Evolutionary conservation across 345 rosid genomes (phyloP).

Genomic region (Aquilaria yunnanensis): DNA sequence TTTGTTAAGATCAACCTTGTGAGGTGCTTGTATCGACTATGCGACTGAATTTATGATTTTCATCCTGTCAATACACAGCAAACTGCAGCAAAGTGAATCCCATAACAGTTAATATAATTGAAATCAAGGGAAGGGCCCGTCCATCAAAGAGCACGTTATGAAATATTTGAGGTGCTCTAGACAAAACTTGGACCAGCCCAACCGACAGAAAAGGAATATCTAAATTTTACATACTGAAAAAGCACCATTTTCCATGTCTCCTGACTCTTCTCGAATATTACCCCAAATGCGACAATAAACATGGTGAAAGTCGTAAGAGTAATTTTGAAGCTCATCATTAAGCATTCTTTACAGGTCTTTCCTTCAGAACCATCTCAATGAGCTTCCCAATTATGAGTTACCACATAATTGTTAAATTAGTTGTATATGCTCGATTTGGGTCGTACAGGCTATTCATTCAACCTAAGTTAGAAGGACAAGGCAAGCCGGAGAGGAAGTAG

Average conservation of each 20-base stretch:
- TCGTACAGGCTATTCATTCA: conserved; percentile 70
- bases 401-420: not conserved
- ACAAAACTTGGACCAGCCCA: no score
- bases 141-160: no score
- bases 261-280: no score
- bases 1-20: conserved; percentile 87
- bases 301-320: no score
- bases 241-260: not conserved
- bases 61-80: conserved; percentile 95
- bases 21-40: conserved; percentile 81
- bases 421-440: conserved; percentile 10
- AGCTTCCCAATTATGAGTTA: not conserved
- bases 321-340: no score
- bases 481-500: conserved; percentile 37
- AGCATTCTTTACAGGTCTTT: no score
- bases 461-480: conserved; percentile 45
- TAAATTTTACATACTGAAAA: no score
- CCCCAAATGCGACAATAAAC: no score
- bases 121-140: not conserved
- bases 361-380: not conserved
- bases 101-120: not conserved
- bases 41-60: conserved; percentile 84
- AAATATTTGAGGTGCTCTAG: no score
- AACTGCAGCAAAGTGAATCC: conserved; percentile 40
- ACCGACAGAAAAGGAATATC: no score